phyloP scores from a whole-genome alignment of 2,329 filamentous ascomycete species.

The Xylaria hypoxylon region DNA sequence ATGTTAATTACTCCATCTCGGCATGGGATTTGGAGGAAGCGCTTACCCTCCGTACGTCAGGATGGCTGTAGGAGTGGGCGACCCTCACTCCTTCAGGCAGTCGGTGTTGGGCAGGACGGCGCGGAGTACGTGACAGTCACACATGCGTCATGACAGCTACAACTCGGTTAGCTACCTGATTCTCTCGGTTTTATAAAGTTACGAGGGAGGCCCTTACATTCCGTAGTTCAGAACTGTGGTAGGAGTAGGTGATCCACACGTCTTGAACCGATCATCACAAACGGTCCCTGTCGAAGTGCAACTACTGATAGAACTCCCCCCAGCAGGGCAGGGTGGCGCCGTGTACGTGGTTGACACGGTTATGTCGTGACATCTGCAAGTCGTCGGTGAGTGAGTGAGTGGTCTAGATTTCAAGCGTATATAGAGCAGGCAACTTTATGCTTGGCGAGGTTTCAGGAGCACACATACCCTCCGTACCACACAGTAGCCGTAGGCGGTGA shows the following conservation, averaged over 20 bases:
- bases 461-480: conserved; percentile 37
- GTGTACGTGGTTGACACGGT: conserved; percentile 28
- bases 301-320: conserved; percentile 11
- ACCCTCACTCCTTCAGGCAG: conserved; percentile 42
- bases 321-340: conserved; percentile 33
- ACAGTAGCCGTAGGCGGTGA: conserved; percentile 42
- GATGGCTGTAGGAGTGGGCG: conserved; percentile 42
- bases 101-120: conserved; percentile 34
- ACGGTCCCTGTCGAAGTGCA: conserved; percentile 43
- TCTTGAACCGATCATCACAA: conserved; percentile 44
- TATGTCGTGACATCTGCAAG: conserved; percentile 36
- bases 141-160: conserved; percentile 36
- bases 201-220: conserved; percentile 25
- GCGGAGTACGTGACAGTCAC: conserved; percentile 32
- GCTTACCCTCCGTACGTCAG: conserved; percentile 39
- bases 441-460: background rate
- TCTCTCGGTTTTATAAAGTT: background rate
- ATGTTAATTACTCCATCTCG: background rate
- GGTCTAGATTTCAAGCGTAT: no score
- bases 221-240: conserved; percentile 40
- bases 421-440: background rate
- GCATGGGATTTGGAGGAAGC: no score
- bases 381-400: conserved; percentile 5
- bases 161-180: background rate
- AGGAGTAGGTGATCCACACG: conserved; percentile 43